phyloP scores from a whole-genome alignment of 371 early-diverging fungal genomes.

The Lichtheimia hyalospora region DNA sequence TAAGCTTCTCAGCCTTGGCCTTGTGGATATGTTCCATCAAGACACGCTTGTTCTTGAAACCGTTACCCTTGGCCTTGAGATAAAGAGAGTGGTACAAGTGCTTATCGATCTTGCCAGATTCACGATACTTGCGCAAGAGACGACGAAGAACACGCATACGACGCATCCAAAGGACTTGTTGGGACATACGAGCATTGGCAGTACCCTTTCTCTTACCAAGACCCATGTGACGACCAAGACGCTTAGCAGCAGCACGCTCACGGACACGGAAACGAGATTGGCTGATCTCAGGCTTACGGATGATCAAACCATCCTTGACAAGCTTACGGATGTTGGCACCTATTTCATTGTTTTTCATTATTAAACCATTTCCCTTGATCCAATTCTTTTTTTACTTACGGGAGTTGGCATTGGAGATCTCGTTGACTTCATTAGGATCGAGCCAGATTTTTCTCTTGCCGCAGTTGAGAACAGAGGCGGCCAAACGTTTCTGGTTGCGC shows the following conservation, averaged over 20 bases:
- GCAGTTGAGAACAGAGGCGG: slow-evolving; percentile 97
- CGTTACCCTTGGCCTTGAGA: slow-evolving; percentile 99
- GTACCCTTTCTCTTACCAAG: slow-evolving; percentile 99
- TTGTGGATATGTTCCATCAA: slow-evolving; percentile 99
- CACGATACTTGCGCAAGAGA: slow-evolving; percentile 97
- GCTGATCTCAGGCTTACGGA: slow-evolving; percentile 92
- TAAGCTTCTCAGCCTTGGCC: slow-evolving; percentile 98
- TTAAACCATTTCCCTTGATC: neutral
- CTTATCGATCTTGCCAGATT: slow-evolving; percentile 96
- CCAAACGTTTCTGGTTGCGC: slow-evolving; percentile 93
- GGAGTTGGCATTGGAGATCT: slow-evolving; percentile 97
- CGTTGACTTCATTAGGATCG: slow-evolving; percentile 97
- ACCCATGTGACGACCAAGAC: slow-evolving; percentile 99
- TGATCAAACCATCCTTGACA: slow-evolving; percentile 96
- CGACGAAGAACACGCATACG: slow-evolving; percentile 98
- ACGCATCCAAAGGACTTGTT: slow-evolving; percentile 98
- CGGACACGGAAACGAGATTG: slow-evolving; percentile 97
- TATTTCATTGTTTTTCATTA: too few relatives aligned
- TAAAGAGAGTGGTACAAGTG: slow-evolving; percentile 98
- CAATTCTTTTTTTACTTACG: slow-evolving; percentile 62
- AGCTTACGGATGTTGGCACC: slow-evolving; percentile 97
- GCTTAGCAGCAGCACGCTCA: slow-evolving; percentile 92
- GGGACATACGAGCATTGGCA: slow-evolving; percentile 98
- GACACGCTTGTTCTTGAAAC: slow-evolving; percentile 99
- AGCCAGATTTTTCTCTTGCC: slow-evolving; percentile 99